Conservation (phyloP, 305 asterid species). For the Fraxinus paxiana region DNA sequence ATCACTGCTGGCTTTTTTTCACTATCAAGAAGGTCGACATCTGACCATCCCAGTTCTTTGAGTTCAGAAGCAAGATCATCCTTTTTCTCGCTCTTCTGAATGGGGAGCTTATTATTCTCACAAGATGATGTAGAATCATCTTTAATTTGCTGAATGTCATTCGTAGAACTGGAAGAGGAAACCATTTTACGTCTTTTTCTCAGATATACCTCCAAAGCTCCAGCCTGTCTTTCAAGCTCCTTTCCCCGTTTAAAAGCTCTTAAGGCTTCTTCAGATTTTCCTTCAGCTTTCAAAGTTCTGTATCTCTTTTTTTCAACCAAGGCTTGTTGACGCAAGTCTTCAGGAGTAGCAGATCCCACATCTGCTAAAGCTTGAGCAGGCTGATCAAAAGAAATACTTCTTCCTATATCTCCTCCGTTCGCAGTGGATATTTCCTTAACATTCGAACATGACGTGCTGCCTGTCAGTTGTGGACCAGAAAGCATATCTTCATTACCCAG, state of each 20-base stretch:
- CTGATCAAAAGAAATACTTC: constrained; percentile 38
- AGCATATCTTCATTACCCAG: constrained; percentile 41
- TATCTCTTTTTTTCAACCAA: constrained; percentile 66
- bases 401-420: constrained; percentile 32
- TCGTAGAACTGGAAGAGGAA: constrained; percentile 40
- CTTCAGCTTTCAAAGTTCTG: constrained; percentile 72
- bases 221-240: constrained; percentile 96
- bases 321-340: constrained; percentile 81
- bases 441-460: constrained; percentile 50
- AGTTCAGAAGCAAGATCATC: constrained; percentile 81
- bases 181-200: constrained; percentile 73
- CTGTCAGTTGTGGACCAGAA: constrained; percentile 30
- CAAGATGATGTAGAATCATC: constrained; percentile 36
- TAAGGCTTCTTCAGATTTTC: constrained; percentile 89
- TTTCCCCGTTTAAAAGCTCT: constrained; percentile 82
- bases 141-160: constrained; percentile 40
- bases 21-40: constrained; percentile 56
- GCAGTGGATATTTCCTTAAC: constrained; percentile 32
- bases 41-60: constrained; percentile 94
- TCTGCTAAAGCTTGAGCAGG: constrained; percentile 28
- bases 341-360: constrained; percentile 59
- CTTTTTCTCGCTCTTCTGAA: constrained; percentile 47
- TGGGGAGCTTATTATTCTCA: constrained; percentile 34
- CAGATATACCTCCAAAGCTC: constrained; percentile 64
- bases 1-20: constrained; percentile 53